Conservation (phyloP, 1,284 basidiomycete genomes). For the Trichosporon coremiiforme region DNA sequence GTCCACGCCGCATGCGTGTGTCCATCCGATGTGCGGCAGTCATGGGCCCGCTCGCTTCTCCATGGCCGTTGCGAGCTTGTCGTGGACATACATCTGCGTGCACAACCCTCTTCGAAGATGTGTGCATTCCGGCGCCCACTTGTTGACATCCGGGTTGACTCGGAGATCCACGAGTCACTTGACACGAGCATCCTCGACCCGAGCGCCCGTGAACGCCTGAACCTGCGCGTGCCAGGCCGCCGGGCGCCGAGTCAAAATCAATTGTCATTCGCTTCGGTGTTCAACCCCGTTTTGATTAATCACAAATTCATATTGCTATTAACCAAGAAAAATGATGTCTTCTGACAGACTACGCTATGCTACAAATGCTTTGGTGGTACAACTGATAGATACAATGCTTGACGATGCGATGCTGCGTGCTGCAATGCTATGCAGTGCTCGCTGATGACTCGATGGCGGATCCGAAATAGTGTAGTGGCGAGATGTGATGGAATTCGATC, state of each 20-base stretch:
- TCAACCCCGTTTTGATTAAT: background rate
- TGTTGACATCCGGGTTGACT: background rate
- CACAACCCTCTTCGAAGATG: too few species aligned
- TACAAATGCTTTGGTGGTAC: background rate
- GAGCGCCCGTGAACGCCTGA: background rate
- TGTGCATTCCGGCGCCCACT: background rate
- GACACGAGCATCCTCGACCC: background rate
- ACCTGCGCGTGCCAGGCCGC: too few species aligned
- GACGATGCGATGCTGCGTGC: too few species aligned
- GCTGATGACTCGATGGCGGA: background rate
- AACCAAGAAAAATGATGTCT: background rate
- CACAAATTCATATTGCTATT: conserved; percentile 1
- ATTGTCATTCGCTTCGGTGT: too few species aligned
- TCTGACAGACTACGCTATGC: background rate
- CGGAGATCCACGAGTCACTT: background rate
- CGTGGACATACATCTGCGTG: background rate
- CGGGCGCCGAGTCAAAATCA: conserved; percentile 1
- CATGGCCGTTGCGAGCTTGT: too few species aligned
- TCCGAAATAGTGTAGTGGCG: background rate
- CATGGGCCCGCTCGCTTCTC: too few species aligned
- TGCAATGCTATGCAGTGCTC: too few species aligned
- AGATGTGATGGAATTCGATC: background rate
- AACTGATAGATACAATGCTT: conserved; percentile 1
- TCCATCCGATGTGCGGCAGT: too few species aligned
- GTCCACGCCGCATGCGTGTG: too few species aligned